Base-by-base conservation (phyloP, 345 rosid genomes). In the Gossypium mustelinum region DNA sequence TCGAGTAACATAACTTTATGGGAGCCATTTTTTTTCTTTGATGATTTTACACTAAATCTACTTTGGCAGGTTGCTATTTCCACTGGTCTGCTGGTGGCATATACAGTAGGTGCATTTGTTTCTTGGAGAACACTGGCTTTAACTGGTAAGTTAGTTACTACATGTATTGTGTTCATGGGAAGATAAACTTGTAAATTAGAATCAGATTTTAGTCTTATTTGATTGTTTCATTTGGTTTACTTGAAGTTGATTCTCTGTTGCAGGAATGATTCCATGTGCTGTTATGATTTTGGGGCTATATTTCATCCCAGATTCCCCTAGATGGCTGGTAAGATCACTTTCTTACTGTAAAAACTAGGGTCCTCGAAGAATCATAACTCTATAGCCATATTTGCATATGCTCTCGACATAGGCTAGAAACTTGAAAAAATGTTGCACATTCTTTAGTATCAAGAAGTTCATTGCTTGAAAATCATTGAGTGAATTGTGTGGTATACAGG, bases 71-170 rank as follows among this genome's bases (percentile, higher is more conserved):
- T 74, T 43, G 9, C 71, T 14, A 9, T 74, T 13, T 72, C 71
- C 43, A 57, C 81, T 20, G 98, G 86, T 83, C 90, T 86, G 55
- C 89, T 95, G n/a, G 88, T 88, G 74, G 83, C 92, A 67, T 94
- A 89, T 85, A 74, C 87, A 66, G 85, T 92, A 39, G 97, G 97
- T 85, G 93, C 90, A 68, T 44, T 89, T 52, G 67, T 94, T 74
- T 57, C 92, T 20, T 94, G 98, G 97, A 88, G 98, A 77, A 82
- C 81, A 56, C 82, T 94, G 77, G 97, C 98, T 58, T 73, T 94
- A 61, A 87, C 87, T 52, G 24, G 50, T 70, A 11, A 24, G 8
- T 75, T 90, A 92, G 86, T 51, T 47, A 45, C 54, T 24, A 45
- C 17, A 20, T 24, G 29, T 18, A 20, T 55, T 22, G 39, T 39